Percentiles rank a stretch among this genome's conserved stretches.
phyloP scores from a whole-genome alignment of 768 basidiomycete species.

The Leucosporidium yakuticum region DNA sequence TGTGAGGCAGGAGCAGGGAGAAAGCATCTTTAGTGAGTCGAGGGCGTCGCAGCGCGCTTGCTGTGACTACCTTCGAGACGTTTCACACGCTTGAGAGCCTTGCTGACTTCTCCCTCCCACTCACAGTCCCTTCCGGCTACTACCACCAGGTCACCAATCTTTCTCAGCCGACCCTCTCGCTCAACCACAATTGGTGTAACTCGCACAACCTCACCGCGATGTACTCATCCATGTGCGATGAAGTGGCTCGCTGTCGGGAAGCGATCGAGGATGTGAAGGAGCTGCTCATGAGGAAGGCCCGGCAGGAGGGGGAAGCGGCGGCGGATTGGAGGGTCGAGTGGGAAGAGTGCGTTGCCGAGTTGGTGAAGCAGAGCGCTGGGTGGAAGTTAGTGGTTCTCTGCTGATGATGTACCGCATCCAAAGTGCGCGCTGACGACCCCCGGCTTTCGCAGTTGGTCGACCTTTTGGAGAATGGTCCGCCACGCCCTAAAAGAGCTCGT shows the following conservation, averaged over 20 bases:
- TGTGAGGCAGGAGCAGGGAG: constrained; percentile 21
- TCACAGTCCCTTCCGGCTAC: constrained; percentile 31
- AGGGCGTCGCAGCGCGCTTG: too few species aligned
- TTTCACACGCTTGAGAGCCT: too few species aligned
- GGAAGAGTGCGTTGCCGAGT: constrained; percentile 25
- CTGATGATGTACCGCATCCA: background rate
- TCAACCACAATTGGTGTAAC: constrained; percentile 38
- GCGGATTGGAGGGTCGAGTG: constrained; percentile 21
- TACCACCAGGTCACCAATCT: constrained; percentile 28
- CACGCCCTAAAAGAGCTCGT: constrained; percentile 12
- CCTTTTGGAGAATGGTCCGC: constrained; percentile 28
- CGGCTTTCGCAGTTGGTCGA: constrained; percentile 18
- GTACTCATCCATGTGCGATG: constrained; percentile 19
- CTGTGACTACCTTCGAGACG: background rate
- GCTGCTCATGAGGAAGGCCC: constrained; percentile 9
- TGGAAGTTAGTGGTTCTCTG: constrained; percentile 28
- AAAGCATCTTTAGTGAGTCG: constrained; percentile 23
- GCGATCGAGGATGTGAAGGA: constrained; percentile 31
- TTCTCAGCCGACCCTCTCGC: constrained; percentile 29
- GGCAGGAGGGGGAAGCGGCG: background rate
- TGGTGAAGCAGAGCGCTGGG: constrained; percentile 31
- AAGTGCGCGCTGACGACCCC: background rate
- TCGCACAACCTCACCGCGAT: constrained; percentile 20
- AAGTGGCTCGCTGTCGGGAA: constrained; percentile 13
- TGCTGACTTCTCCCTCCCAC: background rate